Conservation (phyloP, 2,329 filamentous ascomycete genomes). For the Penicillium sp. region DNA sequence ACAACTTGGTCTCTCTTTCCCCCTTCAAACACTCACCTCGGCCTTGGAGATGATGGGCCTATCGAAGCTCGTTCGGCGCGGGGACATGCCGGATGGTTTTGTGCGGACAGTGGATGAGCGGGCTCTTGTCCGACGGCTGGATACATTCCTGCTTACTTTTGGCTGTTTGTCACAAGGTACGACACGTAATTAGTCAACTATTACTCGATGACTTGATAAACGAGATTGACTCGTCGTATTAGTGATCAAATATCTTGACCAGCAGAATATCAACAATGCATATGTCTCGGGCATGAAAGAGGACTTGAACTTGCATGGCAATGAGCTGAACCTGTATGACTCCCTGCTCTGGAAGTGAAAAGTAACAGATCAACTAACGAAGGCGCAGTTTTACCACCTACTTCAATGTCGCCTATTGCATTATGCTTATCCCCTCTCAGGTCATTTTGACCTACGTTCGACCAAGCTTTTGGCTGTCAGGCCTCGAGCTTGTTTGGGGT, state of each 20-base stretch:
- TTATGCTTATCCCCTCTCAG: slow-evolving; percentile 45
- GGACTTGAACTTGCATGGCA: slow-evolving; percentile 24
- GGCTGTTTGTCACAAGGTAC: slow-evolving; percentile 44
- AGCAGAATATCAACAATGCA: slow-evolving; percentile 30
- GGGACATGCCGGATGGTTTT: slow-evolving; percentile 7
- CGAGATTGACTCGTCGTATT: background rate
- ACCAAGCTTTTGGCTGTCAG: slow-evolving; percentile 32
- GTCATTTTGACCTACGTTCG: slow-evolving; percentile 42
- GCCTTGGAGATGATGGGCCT: slow-evolving; percentile 14
- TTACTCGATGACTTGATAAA: background rate
- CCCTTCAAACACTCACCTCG: background rate
- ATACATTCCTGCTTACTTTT: slow-evolving; percentile 43
- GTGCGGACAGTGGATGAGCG: slow-evolving; percentile 35
- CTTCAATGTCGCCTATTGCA: slow-evolving; percentile 43
- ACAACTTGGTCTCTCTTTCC: background rate
- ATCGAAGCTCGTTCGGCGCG: slow-evolving; percentile 15
- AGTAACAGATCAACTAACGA: background rate
- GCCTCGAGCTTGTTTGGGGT: slow-evolving; percentile 32
- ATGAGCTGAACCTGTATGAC: slow-evolving; percentile 25
- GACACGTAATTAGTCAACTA: background rate
- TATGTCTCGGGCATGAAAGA: slow-evolving; percentile 32
- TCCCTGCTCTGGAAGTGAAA: background rate
- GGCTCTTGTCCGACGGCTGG: slow-evolving; percentile 40
- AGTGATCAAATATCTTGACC: slow-evolving; percentile 30
- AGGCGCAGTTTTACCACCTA: slow-evolving; percentile 39